Evolutionary conservation across 192 early-diverging fungal genomes (phyloP).

Genomic region (Backusella morwellensis): DNA sequence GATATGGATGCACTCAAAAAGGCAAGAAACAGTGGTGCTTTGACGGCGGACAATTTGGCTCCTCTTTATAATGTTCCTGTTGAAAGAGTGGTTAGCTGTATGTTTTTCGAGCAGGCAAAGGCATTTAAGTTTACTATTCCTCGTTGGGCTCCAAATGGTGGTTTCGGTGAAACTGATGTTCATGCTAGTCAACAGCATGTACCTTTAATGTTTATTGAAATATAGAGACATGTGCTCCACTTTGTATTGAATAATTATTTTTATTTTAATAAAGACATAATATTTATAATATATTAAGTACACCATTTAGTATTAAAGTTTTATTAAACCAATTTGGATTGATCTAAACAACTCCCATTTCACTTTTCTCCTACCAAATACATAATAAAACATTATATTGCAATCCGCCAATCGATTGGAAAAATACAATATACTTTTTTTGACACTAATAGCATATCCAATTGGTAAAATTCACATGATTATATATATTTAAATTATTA

Average conservation of each 20-base stretch:
- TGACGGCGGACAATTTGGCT: background rate
- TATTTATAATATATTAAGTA: no score
- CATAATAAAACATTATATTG: no score
- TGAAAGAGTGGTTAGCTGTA: constrained; percentile 8
- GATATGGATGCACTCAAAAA: background rate
- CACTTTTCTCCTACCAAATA: no score
- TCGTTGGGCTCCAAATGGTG: constrained; percentile 19
- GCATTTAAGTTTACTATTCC: constrained; percentile 25
- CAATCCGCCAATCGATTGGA: no score
- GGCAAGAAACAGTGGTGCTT: background rate
- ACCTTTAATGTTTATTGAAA: constrained; percentile 28
- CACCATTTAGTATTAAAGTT: no score
- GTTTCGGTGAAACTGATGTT: constrained; percentile 23
- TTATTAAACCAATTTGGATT: no score
- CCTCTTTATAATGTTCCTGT: constrained; percentile 10
- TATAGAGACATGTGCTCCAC: background rate
- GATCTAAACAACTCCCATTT: no score
- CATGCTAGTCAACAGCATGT: constrained; percentile 21
- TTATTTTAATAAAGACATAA: no score
- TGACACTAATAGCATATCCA: no score
- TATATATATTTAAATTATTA: background rate
- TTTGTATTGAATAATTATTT: background rate
- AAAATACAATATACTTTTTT: no score
- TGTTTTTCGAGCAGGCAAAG: constrained; percentile 20
- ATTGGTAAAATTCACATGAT: background rate